These are phyloP conservation scores for Arabis alpina DNA, from an alignment of 345 rosid species.

Conservation along the genomic window DNA sequence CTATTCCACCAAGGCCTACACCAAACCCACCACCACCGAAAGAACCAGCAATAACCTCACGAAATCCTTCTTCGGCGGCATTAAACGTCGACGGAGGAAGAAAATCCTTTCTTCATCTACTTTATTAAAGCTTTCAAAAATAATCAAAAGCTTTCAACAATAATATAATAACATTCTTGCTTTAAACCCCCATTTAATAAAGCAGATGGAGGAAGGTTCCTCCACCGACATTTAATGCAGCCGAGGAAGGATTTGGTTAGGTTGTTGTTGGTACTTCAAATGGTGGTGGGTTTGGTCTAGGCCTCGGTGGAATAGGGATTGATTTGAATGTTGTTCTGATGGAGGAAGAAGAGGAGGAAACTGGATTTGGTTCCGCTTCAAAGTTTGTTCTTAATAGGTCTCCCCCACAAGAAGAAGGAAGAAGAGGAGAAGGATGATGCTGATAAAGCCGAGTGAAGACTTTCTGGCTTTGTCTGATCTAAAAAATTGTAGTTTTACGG, in stretches of 20 bases:
- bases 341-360: neutral
- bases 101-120: no score
- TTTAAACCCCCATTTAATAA: no score
- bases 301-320: neutral
- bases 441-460: neutral
- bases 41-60: no score
- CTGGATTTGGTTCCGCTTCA: neutral
- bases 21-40: no score
- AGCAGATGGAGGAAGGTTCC: neutral
- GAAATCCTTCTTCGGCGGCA: no score
- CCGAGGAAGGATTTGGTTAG: neutral
- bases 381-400: constrained; percentile 32
- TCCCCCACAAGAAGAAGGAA: neutral
- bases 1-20: no score
- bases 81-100: no score
- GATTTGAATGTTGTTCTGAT: constrained; percentile 4
- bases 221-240: neutral
- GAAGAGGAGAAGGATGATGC: neutral
- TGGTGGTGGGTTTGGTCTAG: neutral
- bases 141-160: no score
- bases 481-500: neutral
- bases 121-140: no score
- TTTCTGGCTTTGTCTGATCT: neutral
- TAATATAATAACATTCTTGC: no score
- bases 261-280: neutral